Evolutionary conservation across 495 filamentous ascomycete species (phyloP).

Genomic region (Daldinia vernicosa): DNA sequence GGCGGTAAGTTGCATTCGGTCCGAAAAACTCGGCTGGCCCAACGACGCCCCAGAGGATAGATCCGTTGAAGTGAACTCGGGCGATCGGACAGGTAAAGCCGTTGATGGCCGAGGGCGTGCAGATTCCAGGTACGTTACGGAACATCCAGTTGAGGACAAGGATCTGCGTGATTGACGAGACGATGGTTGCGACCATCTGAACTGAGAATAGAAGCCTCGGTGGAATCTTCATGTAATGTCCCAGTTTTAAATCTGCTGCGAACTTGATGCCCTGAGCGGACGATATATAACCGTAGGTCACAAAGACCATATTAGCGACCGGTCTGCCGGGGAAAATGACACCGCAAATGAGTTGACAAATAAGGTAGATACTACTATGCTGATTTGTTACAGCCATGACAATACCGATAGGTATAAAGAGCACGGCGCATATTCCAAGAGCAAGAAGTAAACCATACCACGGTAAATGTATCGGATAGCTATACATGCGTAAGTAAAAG

Average conservation of each 20-base stretch:
- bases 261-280: slow-evolving; percentile 88
- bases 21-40: slow-evolving; percentile 83
- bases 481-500: slow-evolving; percentile 43
- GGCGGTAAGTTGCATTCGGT: slow-evolving; percentile 71
- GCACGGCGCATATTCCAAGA: slow-evolving; percentile 72
- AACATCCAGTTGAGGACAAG: slow-evolving; percentile 92
- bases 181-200: slow-evolving; percentile 80
- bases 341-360: slow-evolving; percentile 84
- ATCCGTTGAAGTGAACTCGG: slow-evolving; percentile 88
- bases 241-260: slow-evolving; percentile 84
- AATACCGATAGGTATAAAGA: slow-evolving; percentile 83
- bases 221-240: slow-evolving; percentile 94
- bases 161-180: slow-evolving; percentile 83
- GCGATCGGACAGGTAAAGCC: slow-evolving; percentile 90
- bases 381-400: slow-evolving; percentile 89
- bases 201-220: slow-evolving; percentile 80
- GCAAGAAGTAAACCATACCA: slow-evolving; percentile 84
- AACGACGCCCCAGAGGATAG: slow-evolving; percentile 88
- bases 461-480: slow-evolving; percentile 76
- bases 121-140: slow-evolving; percentile 74
- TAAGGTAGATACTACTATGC: slow-evolving; percentile 80
- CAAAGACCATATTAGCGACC: slow-evolving; percentile 89
- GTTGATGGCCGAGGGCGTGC: slow-evolving; percentile 79
- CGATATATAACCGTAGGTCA: slow-evolving; percentile 84
- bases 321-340: slow-evolving; percentile 80